A percentile compares a stretch with the other conserved stretches of the same genome.
Evolutionary conservation across 176 grass and related monocot genomes (phyloP).

Genomic region (Dendrocalamus sinicus): DNA sequence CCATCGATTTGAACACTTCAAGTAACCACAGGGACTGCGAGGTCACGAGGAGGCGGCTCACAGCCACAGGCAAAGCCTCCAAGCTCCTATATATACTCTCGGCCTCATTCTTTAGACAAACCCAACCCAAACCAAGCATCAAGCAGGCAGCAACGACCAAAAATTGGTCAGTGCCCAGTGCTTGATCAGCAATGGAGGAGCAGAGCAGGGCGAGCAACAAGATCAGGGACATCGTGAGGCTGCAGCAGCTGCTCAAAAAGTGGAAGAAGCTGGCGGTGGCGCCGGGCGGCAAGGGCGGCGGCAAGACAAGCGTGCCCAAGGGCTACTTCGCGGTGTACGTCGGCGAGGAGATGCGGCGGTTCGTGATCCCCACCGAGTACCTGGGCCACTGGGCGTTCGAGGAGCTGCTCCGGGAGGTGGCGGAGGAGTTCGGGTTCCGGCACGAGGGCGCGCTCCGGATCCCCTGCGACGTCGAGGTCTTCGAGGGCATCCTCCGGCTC

Average conservation of each 20-base stretch:
- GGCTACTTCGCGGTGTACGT: conserved; percentile 88
- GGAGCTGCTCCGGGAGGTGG: conserved; percentile 74
- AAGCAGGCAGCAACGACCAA: background rate
- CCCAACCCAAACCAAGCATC: background rate
- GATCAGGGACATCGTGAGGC: conserved; percentile 76
- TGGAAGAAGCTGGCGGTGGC: conserved; percentile 74
- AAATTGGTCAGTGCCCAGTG: background rate
- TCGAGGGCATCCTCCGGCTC: conserved; percentile 67
- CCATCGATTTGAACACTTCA: conserved; percentile 45
- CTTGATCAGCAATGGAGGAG: conserved; percentile 48
- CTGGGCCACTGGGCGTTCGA: conserved; percentile 73
- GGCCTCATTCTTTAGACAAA: conserved; percentile 1
- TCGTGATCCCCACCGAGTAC: conserved; percentile 93
- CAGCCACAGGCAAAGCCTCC: conserved; percentile 22
- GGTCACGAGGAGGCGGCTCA: conserved; percentile 42
- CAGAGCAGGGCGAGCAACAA: conserved; percentile 69
- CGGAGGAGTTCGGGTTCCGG: conserved; percentile 94
- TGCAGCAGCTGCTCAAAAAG: conserved; percentile 85
- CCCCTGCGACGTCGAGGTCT: conserved; percentile 73
- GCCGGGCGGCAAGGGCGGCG: conserved; percentile 5
- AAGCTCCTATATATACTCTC: conserved; percentile 35
- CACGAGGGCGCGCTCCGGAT: conserved; percentile 84
- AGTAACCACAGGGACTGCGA: conserved; percentile 28
- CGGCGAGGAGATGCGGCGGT: conserved; percentile 84
- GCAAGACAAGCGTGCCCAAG: conserved; percentile 54